phyloP scores from a whole-genome alignment of 257 asterid genomes.

The Solanum gracilifrons region DNA sequence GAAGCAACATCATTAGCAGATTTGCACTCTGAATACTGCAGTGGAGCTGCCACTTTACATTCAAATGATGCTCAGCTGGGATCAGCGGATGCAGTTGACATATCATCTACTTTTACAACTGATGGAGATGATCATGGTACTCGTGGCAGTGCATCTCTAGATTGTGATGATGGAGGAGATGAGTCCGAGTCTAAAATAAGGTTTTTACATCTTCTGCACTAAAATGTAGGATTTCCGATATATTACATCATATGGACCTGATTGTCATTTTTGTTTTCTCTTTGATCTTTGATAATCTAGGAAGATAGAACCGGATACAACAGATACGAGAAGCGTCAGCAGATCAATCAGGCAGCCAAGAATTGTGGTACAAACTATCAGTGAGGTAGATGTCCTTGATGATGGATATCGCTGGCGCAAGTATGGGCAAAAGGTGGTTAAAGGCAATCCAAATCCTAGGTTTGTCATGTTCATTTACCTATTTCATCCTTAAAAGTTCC shows the following conservation, averaged over 20 bases:
- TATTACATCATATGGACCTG: background rate
- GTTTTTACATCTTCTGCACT: slow-evolving; percentile 11
- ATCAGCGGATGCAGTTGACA: slow-evolving; percentile 35
- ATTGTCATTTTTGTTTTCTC: background rate
- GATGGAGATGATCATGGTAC: slow-evolving; percentile 50
- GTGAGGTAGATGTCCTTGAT: slow-evolving; percentile 80
- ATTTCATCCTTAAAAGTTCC: background rate
- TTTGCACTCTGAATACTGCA: slow-evolving; percentile 34
- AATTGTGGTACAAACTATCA: slow-evolving; percentile 76
- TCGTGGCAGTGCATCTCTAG: slow-evolving; percentile 48
- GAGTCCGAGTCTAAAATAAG: slow-evolving; percentile 80
- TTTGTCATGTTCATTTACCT: background rate
- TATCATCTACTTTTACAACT: slow-evolving; percentile 46
- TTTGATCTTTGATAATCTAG: slow-evolving; percentile 15
- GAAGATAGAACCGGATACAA: slow-evolving; percentile 31
- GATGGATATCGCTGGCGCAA: slow-evolving; percentile 97
- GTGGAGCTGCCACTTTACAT: slow-evolving; percentile 15
- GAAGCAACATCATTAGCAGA: slow-evolving; percentile 29
- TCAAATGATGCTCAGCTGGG: slow-evolving; percentile 29
- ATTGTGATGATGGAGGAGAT: slow-evolving; percentile 59
- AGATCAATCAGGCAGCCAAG: slow-evolving; percentile 77
- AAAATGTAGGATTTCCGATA: background rate
- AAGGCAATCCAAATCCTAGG: slow-evolving; percentile 98
- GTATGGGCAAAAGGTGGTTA: slow-evolving; percentile 88
- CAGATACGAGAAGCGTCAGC: slow-evolving; percentile 19